Evolutionary conservation across 495 filamentous ascomycete species (phyloP).

Genomic region (Penicillium ochrochloron): DNA sequence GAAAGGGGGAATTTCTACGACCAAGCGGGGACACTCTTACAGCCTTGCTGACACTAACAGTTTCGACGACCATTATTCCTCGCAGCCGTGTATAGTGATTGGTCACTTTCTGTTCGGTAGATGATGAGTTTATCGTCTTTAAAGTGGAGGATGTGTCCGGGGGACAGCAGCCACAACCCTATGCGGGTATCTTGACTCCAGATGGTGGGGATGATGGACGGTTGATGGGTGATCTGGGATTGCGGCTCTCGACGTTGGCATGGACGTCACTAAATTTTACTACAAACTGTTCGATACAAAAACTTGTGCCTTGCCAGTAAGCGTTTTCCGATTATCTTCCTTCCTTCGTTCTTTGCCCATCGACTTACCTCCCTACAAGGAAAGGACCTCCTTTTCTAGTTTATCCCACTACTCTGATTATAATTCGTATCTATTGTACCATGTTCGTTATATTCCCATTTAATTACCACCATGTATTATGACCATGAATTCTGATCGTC

Average conservation of each 20-base stretch:
- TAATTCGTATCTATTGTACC: background rate
- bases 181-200: background rate
- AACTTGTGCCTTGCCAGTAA: background rate
- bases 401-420: background rate
- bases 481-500: background rate
- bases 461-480: background rate
- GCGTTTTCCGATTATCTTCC: background rate
- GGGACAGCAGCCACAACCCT: background rate
- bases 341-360: background rate
- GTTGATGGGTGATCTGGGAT: background rate
- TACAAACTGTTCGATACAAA: too few relatives aligned
- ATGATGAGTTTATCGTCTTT: conserved; percentile 5
- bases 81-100: background rate
- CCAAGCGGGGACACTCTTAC: background rate
- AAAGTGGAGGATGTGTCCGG: background rate
- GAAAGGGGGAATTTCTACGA: background rate
- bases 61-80: background rate
- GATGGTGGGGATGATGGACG: background rate
- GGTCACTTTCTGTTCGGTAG: background rate
- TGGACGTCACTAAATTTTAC: background rate
- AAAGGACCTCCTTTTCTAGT: background rate
- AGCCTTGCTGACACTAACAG: background rate
- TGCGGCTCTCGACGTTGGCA: background rate
- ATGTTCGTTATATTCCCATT: background rate
- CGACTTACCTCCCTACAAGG: background rate